Conservation (phyloP, 228 moss, liverwort and hornwort species). For the Sphagnum fallax region DNA sequence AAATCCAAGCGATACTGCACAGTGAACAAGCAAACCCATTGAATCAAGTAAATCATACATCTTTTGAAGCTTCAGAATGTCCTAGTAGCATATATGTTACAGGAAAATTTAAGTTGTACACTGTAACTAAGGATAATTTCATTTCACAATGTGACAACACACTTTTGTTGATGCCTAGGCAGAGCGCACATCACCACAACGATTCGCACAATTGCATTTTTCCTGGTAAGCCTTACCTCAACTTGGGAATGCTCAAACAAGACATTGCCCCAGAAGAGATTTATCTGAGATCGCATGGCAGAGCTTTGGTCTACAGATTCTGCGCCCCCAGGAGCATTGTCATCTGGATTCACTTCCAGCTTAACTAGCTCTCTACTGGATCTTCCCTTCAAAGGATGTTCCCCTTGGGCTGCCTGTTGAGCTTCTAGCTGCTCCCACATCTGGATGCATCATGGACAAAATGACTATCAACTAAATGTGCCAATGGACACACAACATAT, state of each 20-base stretch:
- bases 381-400: conserved; percentile 21
- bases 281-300: conserved; percentile 52
- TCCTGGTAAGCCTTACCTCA: conserved; percentile 20
- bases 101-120: neutral
- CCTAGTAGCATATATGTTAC: neutral
- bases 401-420: conserved; percentile 26
- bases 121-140: no score
- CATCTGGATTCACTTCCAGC: conserved; percentile 10
- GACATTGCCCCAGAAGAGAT: conserved; percentile 56
- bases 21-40: conserved; percentile 2
- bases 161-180: no score
- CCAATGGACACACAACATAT: no score
- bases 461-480: neutral
- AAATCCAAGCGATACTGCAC: conserved; percentile 39
- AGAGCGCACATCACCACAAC: no score
- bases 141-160: no score
- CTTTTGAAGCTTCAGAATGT: neutral
- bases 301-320: conserved; percentile 41
- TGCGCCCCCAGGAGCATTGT: conserved; percentile 11
- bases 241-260: conserved; percentile 56
- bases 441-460: conserved; percentile 10
- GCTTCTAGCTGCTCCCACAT: conserved; percentile 52
- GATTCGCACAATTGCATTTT: neutral
- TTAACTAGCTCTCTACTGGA: conserved; percentile 18
- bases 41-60: neutral